Conservation (phyloP, 2,329 filamentous ascomycete genomes). For the Fusarium irregulare region DNA sequence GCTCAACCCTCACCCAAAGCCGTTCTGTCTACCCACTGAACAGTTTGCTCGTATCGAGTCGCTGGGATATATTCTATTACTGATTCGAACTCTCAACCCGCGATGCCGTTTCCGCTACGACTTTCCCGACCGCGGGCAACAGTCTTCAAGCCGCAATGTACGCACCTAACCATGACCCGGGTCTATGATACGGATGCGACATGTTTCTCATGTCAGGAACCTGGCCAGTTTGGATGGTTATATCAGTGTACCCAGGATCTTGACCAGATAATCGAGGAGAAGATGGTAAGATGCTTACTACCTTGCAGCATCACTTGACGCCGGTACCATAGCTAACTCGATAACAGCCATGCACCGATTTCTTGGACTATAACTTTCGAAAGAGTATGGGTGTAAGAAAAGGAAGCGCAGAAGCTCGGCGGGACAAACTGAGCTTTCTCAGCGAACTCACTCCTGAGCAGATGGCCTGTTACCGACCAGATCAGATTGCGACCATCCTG, state of each 20-base stretch:
- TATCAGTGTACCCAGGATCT: constrained; percentile 78
- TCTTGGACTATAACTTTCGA: constrained; percentile 50
- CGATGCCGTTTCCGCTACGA: constrained; percentile 31
- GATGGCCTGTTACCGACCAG: constrained; percentile 58
- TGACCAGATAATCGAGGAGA: constrained; percentile 54
- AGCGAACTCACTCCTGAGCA: constrained; percentile 57
- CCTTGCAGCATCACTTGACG: neutral
- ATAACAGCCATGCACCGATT: constrained; percentile 50
- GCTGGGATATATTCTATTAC: neutral
- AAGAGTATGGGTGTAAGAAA: constrained; percentile 51
- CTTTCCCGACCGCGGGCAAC: constrained; percentile 19
- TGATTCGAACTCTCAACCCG: neutral
- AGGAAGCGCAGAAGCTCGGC: constrained; percentile 55
- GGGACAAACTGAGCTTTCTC: constrained; percentile 59
- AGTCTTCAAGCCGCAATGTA: constrained; percentile 62
- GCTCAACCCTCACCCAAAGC: neutral
- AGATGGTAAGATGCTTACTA: constrained; percentile 43
- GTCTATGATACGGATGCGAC: constrained; percentile 64
- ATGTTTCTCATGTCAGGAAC: constrained; percentile 69
- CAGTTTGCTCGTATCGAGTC: neutral
- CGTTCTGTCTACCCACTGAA: neutral
- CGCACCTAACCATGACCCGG: constrained; percentile 75
- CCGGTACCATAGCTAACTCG: constrained; percentile 1
- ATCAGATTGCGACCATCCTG: constrained; percentile 61
- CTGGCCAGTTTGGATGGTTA: constrained; percentile 74